Base-by-base conservation (phyloP, 192 early-diverging fungal species). In the Gigaspora rosea region DNA sequence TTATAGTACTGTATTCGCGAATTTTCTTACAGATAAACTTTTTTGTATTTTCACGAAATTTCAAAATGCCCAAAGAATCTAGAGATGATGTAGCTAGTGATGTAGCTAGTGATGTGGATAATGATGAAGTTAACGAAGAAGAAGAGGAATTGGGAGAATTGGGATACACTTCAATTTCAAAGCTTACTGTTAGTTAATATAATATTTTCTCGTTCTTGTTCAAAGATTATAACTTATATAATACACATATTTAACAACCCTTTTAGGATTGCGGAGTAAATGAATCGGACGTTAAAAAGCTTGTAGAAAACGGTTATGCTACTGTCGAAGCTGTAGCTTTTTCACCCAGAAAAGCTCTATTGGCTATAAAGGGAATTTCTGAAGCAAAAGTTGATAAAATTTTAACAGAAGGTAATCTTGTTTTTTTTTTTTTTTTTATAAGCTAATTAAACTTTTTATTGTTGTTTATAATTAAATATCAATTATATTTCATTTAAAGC, bases 371-470 rank as follows among this genome's bases (percentile, higher is more conserved):
- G 80, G 97, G 97, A 49, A 92, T 97, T 76, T 95, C 95, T 0
- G 97, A 99, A 77, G 89, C 90, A 56, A 99, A 99, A 79, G 97
- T 92, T 33, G 97, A 99, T 79, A 98, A 98, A 80, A 92, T 99
- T 36, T 78, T 97, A 18, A 78, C 87, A 41, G 97, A 99, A 90
- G 93, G 91, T 93, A 81, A 11, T 54, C 22, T 16, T 48, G 35
- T 33, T 58, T 69, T 57, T 35, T 13, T 4, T 46, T 33, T 58
- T 69, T 57, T 35, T 13, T 4, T 46, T 48, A 22, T 46, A 48
- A 32, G 18, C 35, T 47, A n/a, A 13, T n/a, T 78, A 22, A 35
- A 32, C 18, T 4, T 68, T 46, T 56, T 56, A 56, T 5, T 56
- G 15, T 56, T 56, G 18, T 56, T 56, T 18, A 56, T 56, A 18